These are phyloP conservation scores for Tetraselmis chui DNA, from an alignment of 139 green algal species.

Conservation along the genomic window DNA sequence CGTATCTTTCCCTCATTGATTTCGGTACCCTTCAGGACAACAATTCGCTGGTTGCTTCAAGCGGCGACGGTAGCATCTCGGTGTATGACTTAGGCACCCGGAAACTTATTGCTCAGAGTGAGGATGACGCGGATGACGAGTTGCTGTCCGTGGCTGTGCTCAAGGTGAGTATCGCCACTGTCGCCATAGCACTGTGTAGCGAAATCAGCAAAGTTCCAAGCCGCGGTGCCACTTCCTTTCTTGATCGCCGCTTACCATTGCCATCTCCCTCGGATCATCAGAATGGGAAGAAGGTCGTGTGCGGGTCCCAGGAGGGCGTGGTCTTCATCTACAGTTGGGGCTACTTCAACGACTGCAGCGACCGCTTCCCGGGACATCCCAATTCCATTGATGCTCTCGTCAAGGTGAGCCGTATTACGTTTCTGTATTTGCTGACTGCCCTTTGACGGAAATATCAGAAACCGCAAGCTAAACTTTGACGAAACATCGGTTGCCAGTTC, in stretches of 20 bases:
- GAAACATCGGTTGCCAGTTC: no score
- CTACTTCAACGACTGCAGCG: slow-evolving; percentile 80
- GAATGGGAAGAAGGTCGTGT: slow-evolving; percentile 42
- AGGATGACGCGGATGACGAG: slow-evolving; percentile 87
- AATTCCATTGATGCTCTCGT: slow-evolving; percentile 70
- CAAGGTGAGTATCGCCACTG: slow-evolving; percentile 61
- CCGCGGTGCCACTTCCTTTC: no score
- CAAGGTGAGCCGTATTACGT: background rate
- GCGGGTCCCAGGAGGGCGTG: slow-evolving; percentile 56
- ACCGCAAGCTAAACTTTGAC: no score
- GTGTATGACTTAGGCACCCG: slow-evolving; percentile 48
- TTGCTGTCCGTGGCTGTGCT: slow-evolving; percentile 66
- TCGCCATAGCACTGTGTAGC: no score
- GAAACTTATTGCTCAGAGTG: slow-evolving; percentile 46
- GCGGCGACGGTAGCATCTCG: slow-evolving; percentile 76
- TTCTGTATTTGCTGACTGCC: no score
- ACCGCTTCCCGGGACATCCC: slow-evolving; percentile 71
- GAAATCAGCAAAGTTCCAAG: no score
- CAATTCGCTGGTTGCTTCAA: slow-evolving; percentile 48
- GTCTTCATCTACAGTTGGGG: slow-evolving; percentile 84
- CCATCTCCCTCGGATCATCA: no score
- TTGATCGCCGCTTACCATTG: no score
- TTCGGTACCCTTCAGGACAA: slow-evolving; percentile 25
- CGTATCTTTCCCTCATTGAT: no score
- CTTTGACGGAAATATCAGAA: no score